These are phyloP conservation scores for Trifolium pratense DNA, from an alignment of 306 rosid genomes.

Conservation along the genomic window DNA sequence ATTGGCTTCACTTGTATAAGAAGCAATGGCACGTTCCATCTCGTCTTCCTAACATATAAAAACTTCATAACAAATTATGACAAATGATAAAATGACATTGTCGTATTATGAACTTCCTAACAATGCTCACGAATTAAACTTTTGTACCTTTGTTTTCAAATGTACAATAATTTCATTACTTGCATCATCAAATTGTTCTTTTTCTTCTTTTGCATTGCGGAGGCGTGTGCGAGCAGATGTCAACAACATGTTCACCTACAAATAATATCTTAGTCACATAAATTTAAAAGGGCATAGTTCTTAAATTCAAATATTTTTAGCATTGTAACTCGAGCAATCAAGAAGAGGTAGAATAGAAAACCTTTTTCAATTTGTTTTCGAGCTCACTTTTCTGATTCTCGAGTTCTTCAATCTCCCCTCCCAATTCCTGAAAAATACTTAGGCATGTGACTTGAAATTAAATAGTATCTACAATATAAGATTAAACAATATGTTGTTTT, in stretches of 20 bases:
- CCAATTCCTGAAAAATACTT: conserved; percentile 70
- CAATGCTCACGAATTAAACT: conserved; percentile 21
- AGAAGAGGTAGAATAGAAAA: conserved; percentile 30
- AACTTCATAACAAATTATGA: conserved; percentile 37
- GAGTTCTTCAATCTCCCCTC: conserved; percentile 68
- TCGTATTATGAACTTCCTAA: conserved; percentile 2
- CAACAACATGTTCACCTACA: conserved; percentile 67
- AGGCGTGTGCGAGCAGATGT: conserved; percentile 63
- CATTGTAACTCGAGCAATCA: conserved; percentile 21
- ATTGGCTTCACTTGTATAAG: conserved; percentile 65
- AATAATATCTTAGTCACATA: conserved; percentile 31
- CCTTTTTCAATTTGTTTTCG: conserved; percentile 78
- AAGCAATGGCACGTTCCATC: conserved; percentile 64
- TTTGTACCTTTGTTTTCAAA: conserved; percentile 71
- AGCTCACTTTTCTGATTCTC: conserved; percentile 75
- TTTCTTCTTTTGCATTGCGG: conserved; percentile 85
- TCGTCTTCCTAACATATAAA: conserved; percentile 77
- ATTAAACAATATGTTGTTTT: conserved; percentile 27
- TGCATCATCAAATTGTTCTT: conserved; percentile 86
- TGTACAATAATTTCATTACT: conserved; percentile 73
- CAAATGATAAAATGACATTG: conserved; percentile 18
- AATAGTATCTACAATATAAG: conserved; percentile 22
- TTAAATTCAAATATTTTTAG: conserved; percentile 20
- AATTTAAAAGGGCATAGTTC: conserved; percentile 17
- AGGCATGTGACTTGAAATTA: not conserved